These are phyloP conservation scores for Hypoxylon subgilvum DNA, from an alignment of 495 filamentous ascomycete genomes.

Conservation along the genomic window DNA sequence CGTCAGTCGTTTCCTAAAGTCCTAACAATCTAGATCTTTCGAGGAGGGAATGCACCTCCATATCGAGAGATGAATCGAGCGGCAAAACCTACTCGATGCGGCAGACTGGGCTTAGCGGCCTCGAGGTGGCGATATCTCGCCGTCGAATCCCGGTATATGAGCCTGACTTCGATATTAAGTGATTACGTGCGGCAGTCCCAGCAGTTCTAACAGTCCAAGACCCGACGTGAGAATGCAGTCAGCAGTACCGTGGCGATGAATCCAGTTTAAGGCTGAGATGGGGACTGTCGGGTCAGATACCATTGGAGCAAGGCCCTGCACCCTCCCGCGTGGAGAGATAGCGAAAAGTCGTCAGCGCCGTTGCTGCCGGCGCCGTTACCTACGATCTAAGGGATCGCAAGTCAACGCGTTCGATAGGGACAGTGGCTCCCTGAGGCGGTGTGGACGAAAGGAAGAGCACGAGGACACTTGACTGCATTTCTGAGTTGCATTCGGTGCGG, in stretches of 20 bases:
- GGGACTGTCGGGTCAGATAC: constrained; percentile 19
- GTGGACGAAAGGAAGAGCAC: constrained; percentile 3
- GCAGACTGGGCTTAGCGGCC: background rate
- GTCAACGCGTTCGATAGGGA: constrained; percentile 1
- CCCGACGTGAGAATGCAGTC: constrained; percentile 20
- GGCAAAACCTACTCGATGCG: constrained; percentile 27
- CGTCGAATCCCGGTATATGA: background rate
- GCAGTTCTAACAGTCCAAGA: constrained; percentile 7
- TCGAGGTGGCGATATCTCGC: constrained; percentile 16
- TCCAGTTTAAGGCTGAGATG: constrained; percentile 26
- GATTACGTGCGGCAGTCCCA: constrained; percentile 24
- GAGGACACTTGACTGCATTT: constrained; percentile 18
- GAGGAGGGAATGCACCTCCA: background rate
- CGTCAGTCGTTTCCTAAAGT: background rate
- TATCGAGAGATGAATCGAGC: constrained; percentile 6
- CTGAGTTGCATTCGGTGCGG: constrained; percentile 9
- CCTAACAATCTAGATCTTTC: background rate
- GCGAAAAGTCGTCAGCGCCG: constrained; percentile 16
- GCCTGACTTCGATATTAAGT: constrained; percentile 13
- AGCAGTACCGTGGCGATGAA: constrained; percentile 18
- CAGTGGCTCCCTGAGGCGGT: constrained; percentile 29
- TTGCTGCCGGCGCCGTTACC: constrained; percentile 12
- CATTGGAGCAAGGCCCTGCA: constrained; percentile 2
- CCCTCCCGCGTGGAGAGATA: constrained; percentile 20
- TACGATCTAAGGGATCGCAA: background rate